Evolutionary conservation across 306 rosid species (phyloP), one percentile per base, ranked within the genome.

Genomic region (Argentina anserina): DNA sequence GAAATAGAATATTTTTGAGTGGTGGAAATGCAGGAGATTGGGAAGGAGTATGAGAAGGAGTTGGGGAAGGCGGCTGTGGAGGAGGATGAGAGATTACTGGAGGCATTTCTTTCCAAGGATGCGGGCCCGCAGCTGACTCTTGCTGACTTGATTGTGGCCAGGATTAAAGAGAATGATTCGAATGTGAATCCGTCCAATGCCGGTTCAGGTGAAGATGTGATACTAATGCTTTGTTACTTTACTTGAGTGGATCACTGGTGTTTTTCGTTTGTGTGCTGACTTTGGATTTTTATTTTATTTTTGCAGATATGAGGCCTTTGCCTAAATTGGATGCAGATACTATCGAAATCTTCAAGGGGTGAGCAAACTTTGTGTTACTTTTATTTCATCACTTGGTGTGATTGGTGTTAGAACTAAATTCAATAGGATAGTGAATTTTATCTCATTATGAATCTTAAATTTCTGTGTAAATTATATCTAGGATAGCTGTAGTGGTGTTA

Each of bases 341-440:
- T 75, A 81, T 91, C 41, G 97, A 87, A 41, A 45, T 87, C 41
- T 91, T 89, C 77, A 91, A 86, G 79, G 89, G 94, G 98, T 93
- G 85, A 37, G 78, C 36, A 64, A 52, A 21, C 39, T 5, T 36
- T 40, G 23, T 21, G 18, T 29, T 41, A 8, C 62, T 68, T 55
- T 56, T 4, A 26, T 56, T 69, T 33, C 5, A 40, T 33, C 5
- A 40, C 72, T 1, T 58, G 64, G 13, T 56, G 31, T 11, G 7
- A 5, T 28, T 0, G 15, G 13, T 56, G 63, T n/a, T n/a, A n/a
- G n/a, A n/a, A n/a, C n/a, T n/a, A n/a, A n/a, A n/a, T n/a, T n/a
- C n/a, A n/a, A n/a, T n/a, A n/a, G n/a, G n/a, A n/a, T n/a, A n/a
- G n/a, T n/a, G n/a, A n/a, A n/a, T n/a, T n/a, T n/a, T n/a, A n/a